Percentiles rank a stretch among this genome's conserved stretches.
These are phyloP conservation scores for Olyra latifolia DNA, from an alignment of 176 grass and related monocot species.

Conservation along the genomic window DNA sequence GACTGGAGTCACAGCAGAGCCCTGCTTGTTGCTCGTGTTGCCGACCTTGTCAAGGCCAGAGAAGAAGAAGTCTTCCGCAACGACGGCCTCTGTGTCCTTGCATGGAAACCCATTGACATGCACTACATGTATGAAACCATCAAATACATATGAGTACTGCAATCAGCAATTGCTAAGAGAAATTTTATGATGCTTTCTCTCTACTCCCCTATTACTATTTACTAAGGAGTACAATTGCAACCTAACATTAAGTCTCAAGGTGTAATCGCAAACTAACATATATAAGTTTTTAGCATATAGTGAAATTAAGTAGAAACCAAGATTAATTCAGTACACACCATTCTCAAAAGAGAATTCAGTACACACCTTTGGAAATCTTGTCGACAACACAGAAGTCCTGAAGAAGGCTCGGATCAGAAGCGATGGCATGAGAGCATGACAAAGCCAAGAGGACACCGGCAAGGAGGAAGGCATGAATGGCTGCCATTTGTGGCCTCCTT, in stretches of 20 bases:
- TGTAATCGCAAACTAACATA: no score
- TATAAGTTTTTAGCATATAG: no score
- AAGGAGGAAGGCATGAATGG: not conserved
- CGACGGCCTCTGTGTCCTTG: not conserved
- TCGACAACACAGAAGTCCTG: constrained; percentile 16
- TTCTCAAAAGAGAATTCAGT: no score
- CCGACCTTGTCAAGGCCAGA: not conserved
- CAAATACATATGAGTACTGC: not conserved
- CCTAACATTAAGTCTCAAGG: no score
- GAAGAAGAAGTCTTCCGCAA: not conserved
- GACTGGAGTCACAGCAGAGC: not conserved
- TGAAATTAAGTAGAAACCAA: not conserved
- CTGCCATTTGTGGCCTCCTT: not conserved
- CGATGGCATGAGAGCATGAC: not conserved
- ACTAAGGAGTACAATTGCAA: no score
- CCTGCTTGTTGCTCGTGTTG: not conserved
- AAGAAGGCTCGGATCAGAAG: constrained; percentile 14
- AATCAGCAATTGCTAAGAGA: no score
- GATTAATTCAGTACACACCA: not conserved
- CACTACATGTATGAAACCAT: not conserved
- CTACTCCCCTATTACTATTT: no score
- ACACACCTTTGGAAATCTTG: constrained; percentile 15
- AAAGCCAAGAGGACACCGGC: not conserved
- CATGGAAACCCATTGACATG: not conserved
- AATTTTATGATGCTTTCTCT: no score